Evolutionary conservation across 371 early-diverging fungal species (phyloP).

Genomic region (Mortierella sp.): DNA sequence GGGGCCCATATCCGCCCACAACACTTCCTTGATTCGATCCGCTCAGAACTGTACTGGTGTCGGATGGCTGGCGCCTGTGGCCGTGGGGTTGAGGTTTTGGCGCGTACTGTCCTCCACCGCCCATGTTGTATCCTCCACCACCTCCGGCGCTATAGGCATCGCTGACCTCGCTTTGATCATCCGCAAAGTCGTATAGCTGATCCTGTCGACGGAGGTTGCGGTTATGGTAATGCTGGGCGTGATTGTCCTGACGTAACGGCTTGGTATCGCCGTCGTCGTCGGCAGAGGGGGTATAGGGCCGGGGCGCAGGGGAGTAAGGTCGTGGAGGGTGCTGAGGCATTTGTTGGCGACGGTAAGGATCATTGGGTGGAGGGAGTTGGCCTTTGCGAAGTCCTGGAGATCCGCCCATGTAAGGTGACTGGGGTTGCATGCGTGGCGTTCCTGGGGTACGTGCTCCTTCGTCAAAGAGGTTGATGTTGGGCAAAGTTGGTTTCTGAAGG

Average conservation of each 20-base stretch:
- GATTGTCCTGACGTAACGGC: slow-evolving; percentile 53
- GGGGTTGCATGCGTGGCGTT: slow-evolving; percentile 37
- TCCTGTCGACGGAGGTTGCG: slow-evolving; percentile 44
- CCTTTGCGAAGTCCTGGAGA: slow-evolving; percentile 50
- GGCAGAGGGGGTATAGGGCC: slow-evolving; percentile 51
- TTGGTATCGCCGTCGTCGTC: slow-evolving; percentile 49
- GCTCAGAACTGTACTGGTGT: slow-evolving; percentile 54
- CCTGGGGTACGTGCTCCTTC: slow-evolving; percentile 37
- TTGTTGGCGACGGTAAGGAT: slow-evolving; percentile 51
- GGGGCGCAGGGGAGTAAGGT: slow-evolving; percentile 51
- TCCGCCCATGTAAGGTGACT: slow-evolving; percentile 38
- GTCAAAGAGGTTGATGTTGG: slow-evolving; percentile 45
- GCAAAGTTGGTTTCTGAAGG: slow-evolving; percentile 46
- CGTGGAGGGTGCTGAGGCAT: slow-evolving; percentile 41
- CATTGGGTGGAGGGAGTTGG: slow-evolving; percentile 32
- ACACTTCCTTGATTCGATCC: slow-evolving; percentile 57
- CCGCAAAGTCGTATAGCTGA: slow-evolving; percentile 50
- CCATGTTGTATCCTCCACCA: slow-evolving; percentile 23
- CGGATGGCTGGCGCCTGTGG: slow-evolving; percentile 49
- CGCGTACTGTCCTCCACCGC: slow-evolving; percentile 4
- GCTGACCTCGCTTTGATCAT: slow-evolving; percentile 52
- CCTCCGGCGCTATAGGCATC: slow-evolving; percentile 47
- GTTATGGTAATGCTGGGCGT: slow-evolving; percentile 54
- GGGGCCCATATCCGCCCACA: slow-evolving; percentile 41
- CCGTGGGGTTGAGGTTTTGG: slow-evolving; percentile 29